Evolutionary conservation across 1,139 yeast species (phyloP), one percentile per base, ranked within the genome.

Genomic region (Pichia sp.): DNA sequence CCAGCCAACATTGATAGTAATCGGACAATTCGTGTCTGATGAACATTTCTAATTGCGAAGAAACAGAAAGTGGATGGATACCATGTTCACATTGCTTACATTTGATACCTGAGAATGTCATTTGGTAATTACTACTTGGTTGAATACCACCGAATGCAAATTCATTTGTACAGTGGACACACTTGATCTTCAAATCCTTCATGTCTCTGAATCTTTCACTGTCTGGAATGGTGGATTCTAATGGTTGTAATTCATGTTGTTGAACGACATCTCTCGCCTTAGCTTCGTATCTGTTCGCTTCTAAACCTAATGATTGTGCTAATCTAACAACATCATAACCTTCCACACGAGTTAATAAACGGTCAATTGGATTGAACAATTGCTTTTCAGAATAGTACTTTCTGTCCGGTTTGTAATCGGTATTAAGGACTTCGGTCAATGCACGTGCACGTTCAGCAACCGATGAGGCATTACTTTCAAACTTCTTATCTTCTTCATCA

Each of bases 351-450:
- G 85, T 95, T 43, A 93, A 72, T 46, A 94, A 71, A 67, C 99
- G 83, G 62, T 89, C 95, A 14, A 93, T 83, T 1, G 98, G 98
- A 3, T 96, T 93, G 62, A 85, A 80, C 15, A 94, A 78, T 67
- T 94, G 99, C 63, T 88, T 86, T 54, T 85, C 95, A 58, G 91
- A 72, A 62, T 94, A 94, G 62, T 78, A 91, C 38, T 72, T 75
- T 1, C 88, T 76, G 66, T 94, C 99, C 2, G 94, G 90, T 51
- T 67, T 72, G 53, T 84, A 75, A 27, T 70, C 66, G 3, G 42
- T 44, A 15, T 47, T 41, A 62, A 84, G 68, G 18, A 87, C 77
- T 59, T 89, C 96, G 56, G 79, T 81, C 50, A 88, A 71, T 0
- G 96, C 80, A 52, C 89, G 75, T 0, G 97, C 96, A 51, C 96